Percentiles rank a stretch among this genome's conserved stretches.
Evolutionary conservation across 2,329 filamentous ascomycete genomes (phyloP).

Genomic region (Apiospora arundinis): DNA sequence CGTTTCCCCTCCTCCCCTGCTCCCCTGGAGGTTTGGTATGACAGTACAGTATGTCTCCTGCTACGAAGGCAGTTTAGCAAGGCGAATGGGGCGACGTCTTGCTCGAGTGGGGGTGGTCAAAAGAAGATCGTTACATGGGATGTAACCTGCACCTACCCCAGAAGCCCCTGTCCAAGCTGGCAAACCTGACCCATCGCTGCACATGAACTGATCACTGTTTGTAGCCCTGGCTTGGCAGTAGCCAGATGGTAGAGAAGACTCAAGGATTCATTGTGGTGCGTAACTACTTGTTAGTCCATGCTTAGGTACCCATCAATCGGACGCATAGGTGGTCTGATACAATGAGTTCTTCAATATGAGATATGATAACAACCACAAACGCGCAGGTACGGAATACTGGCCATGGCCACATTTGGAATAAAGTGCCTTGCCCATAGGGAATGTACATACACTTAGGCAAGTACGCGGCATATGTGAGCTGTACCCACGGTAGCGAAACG

Average conservation of each 20-base stretch:
- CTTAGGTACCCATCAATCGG: not conserved
- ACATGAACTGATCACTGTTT: not conserved
- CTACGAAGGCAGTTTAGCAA: not conserved
- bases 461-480: not conserved
- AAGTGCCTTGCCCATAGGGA: not conserved
- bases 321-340: not conserved
- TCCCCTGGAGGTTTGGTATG: not conserved
- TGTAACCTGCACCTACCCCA: not conserved
- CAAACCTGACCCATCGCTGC: not conserved
- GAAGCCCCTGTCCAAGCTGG: not conserved
- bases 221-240: not conserved
- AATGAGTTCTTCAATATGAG: not conserved
- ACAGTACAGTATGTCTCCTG: constrained; percentile 7
- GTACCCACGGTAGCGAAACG: not conserved
- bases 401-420: not conserved
- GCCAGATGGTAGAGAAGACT: not conserved
- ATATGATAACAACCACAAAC: constrained; percentile 1
- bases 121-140: not conserved
- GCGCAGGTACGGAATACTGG: not conserved
- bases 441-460: not conserved
- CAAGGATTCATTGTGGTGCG: not conserved
- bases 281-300: not conserved
- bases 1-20: constrained; percentile 6
- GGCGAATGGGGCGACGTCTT: constrained; percentile 6
- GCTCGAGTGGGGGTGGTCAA: constrained; percentile 8